phyloP scores from a whole-genome alignment of 371 early-diverging fungal species.

The Mucor plumbeus region DNA sequence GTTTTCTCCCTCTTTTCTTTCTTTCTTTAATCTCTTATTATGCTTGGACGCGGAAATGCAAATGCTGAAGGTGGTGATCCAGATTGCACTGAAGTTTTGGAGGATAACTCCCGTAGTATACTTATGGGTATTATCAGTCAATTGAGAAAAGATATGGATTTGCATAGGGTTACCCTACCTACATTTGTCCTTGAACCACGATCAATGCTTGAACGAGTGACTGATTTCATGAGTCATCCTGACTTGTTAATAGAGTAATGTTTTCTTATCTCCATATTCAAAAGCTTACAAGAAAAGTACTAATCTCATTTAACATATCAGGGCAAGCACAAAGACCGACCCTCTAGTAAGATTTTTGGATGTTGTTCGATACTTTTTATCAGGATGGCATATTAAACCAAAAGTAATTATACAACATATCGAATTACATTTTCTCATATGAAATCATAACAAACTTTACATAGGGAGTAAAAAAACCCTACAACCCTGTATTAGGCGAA shows the following conservation, averaged over 20 bases:
- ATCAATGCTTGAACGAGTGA: conserved; percentile 92
- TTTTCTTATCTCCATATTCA: background rate
- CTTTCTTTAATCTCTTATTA: conserved; percentile 11
- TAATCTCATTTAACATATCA: conserved; percentile 21
- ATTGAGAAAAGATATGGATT: conserved; percentile 87
- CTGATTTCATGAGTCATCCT: conserved; percentile 94
- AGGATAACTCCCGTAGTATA: conserved; percentile 85
- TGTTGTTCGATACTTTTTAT: conserved; percentile 86
- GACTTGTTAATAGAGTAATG: conserved; percentile 80
- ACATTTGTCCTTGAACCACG: conserved; percentile 95
- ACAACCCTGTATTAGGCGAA: conserved; percentile 93
- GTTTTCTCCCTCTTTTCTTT: conserved; percentile 10
- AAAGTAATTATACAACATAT: conserved; percentile 58
- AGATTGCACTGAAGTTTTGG: conserved; percentile 79
- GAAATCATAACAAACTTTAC: background rate
- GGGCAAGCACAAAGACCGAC: conserved; percentile 68
- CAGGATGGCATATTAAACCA: conserved; percentile 96
- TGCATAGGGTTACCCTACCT: conserved; percentile 88
- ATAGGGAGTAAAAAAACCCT: conserved; percentile 32
- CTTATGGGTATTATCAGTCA: conserved; percentile 86
- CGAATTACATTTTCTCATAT: background rate
- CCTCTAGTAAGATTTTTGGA: conserved; percentile 82
- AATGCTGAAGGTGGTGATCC: conserved; percentile 33
- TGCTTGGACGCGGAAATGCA: conserved; percentile 19
- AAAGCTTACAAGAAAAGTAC: background rate